Evolutionary conservation across 2,329 filamentous ascomycete species (phyloP).

Genomic region (Beauveria medogensis): DNA sequence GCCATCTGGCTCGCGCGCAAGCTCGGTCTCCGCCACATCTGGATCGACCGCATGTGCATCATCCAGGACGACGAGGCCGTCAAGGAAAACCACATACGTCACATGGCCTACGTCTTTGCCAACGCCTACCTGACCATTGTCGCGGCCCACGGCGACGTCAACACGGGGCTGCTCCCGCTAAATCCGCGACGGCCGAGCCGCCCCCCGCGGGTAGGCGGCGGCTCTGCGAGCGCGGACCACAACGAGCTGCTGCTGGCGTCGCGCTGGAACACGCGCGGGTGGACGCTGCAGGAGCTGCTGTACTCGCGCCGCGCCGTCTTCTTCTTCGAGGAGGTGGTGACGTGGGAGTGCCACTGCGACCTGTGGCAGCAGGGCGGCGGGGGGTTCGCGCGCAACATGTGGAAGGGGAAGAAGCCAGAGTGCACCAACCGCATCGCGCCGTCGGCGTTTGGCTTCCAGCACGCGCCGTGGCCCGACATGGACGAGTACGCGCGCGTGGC

Average conservation of each 20-base stretch:
- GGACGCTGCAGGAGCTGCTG: slow-evolving; percentile 36
- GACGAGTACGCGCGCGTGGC: slow-evolving; percentile 37
- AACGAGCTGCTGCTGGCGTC: slow-evolving; percentile 31
- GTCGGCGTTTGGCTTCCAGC: slow-evolving; percentile 30
- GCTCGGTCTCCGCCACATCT: slow-evolving; percentile 34
- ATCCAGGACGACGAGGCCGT: slow-evolving; percentile 35
- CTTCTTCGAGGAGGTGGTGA: slow-evolving; percentile 34
- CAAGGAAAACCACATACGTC: slow-evolving; percentile 30
- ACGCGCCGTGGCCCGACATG: slow-evolving; percentile 36
- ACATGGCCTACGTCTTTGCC: slow-evolving; percentile 39
- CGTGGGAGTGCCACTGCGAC: slow-evolving; percentile 40
- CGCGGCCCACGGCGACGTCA: slow-evolving; percentile 32
- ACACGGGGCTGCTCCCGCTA: slow-evolving; percentile 29
- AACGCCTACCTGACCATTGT: slow-evolving; percentile 38
- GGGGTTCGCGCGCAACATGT: background rate
- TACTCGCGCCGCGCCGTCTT: slow-evolving; percentile 36
- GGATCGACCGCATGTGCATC: slow-evolving; percentile 39
- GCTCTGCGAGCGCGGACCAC: slow-evolving; percentile 20
- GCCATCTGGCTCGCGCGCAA: slow-evolving; percentile 37
- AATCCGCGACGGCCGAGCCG: slow-evolving; percentile 25
- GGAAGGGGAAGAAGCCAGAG: slow-evolving; percentile 21
- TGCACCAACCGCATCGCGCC: slow-evolving; percentile 25
- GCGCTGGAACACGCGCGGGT: slow-evolving; percentile 32
- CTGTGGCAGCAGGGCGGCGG: slow-evolving; percentile 28
- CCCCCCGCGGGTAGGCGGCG: slow-evolving; percentile 17